Evolutionary conservation across 495 filamentous ascomycete species (phyloP).

Genomic region (Aspergillus ellipticus): DNA sequence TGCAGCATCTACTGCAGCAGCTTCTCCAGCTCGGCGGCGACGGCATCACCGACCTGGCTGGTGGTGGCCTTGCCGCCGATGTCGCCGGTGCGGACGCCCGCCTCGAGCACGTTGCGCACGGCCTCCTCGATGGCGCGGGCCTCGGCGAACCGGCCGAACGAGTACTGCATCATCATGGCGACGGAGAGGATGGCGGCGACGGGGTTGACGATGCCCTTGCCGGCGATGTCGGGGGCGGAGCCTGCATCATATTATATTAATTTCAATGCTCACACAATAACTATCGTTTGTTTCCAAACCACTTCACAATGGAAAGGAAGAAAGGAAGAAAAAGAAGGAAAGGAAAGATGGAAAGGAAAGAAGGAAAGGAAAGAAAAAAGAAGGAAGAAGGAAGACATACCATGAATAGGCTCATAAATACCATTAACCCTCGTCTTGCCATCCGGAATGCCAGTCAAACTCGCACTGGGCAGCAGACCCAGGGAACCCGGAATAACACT

Average conservation of each 20-base stretch:
- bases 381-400: conserved; percentile 44
- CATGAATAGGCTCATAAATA: conserved; percentile 98
- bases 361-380: conserved; percentile 1
- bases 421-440: conserved; percentile 53
- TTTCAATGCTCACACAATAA: too few relatives aligned
- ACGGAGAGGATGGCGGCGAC: conserved; percentile 53
- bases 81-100: conserved; percentile 51
- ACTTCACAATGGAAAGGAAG: too few relatives aligned
- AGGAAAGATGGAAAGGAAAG: neutral
- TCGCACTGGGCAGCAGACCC: conserved; percentile 85
- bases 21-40: conserved; percentile 48
- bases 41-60: conserved; percentile 50
- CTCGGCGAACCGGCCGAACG: conserved; percentile 46
- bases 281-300: too few relatives aligned
- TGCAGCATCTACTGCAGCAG: too few relatives aligned
- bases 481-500: conserved; percentile 92
- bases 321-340: too few relatives aligned
- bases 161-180: conserved; percentile 57
- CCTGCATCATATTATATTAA: conserved; percentile 29
- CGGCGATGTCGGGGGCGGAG: conserved; percentile 62
- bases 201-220: conserved; percentile 81
- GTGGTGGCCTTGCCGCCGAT: conserved; percentile 53
- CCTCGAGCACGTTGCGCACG: conserved; percentile 49
- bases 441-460: conserved; percentile 82
- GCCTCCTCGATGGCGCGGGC: conserved; percentile 51